These are phyloP conservation scores for Geotrichum cucujoidarum DNA, from an alignment of 1,139 yeast species.

Conservation along the genomic window DNA sequence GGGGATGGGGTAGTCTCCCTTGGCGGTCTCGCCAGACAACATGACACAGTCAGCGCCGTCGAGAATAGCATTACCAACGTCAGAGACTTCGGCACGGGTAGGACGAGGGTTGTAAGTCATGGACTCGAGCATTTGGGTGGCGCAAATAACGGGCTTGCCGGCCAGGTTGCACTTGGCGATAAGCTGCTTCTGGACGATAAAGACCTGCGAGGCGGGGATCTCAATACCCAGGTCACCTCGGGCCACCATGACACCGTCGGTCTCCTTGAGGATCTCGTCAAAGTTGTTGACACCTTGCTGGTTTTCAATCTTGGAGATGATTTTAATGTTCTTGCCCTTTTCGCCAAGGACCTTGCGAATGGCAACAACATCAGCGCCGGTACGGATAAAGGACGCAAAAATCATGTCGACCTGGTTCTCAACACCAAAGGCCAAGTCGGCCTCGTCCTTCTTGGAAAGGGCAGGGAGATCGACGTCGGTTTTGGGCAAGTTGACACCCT, in stretches of 20 bases:
- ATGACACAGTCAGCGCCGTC: constrained; percentile 99
- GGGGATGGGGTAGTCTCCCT: constrained; percentile 96
- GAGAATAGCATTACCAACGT: constrained; percentile 97
- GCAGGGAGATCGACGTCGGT: constrained; percentile 99
- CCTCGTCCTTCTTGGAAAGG: constrained; percentile 90
- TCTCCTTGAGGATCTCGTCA: constrained; percentile 86
- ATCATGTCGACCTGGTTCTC: constrained; percentile 96
- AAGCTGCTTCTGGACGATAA: constrained; percentile 97
- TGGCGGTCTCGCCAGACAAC: constrained; percentile 99
- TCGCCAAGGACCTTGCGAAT: constrained; percentile 94
- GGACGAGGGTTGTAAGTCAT: constrained; percentile 99
- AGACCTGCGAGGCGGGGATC: constrained; percentile 98
- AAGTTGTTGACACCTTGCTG: constrained; percentile 99
- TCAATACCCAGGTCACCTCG: constrained; percentile 99
- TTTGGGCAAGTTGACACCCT: constrained; percentile 98
- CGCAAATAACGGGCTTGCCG: constrained; percentile 99
- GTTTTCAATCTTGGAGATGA: constrained; percentile 95
- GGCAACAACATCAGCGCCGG: constrained; percentile 81
- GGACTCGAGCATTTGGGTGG: constrained; percentile 99
- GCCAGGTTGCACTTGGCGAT: constrained; percentile 98
- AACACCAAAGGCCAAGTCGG: constrained; percentile 90
- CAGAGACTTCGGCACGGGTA: constrained; percentile 99
- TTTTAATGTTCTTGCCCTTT: constrained; percentile 93
- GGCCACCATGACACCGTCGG: constrained; percentile 99
- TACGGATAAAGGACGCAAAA: constrained; percentile 96